Base-by-base conservation (phyloP, 495 filamentous ascomycete genomes). In the Chaetomium fimeti region DNA sequence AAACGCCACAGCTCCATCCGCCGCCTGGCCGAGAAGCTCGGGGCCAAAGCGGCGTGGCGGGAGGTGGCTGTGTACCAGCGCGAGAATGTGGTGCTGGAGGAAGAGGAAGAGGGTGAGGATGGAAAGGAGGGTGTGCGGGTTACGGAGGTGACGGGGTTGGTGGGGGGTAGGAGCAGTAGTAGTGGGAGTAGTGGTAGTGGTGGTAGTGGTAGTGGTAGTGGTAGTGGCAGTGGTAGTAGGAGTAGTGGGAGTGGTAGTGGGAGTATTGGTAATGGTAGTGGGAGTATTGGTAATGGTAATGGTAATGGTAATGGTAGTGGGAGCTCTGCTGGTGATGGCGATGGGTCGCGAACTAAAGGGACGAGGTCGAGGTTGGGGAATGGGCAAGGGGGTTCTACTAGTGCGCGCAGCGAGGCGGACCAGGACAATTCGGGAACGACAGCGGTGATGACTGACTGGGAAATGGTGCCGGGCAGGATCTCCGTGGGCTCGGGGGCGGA, bases 391-490 rank as follows among this genome's bases (percentile, higher is more conserved):
- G 29, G 29, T 32, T 32, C 29, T 32, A 32, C 3, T 7, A 7
- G 29, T 32, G 29, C 29, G 7, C 3, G 3, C 7, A 32, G 29
- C 7, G 29, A 32, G 6, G 22, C 12, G 0, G 20, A 2, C 6
- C 12, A 40, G 12, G 9, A 18, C 6, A 45, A 20, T 8, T 1
- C 57, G 28, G 42, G 42, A 7, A 40, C 40, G 42, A 36, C 51
- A 6, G 16, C 51, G 28, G 57, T 27, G 20, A 64, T 61, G 66
- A 53, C 66, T 0, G 56, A 56, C 15, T 68, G 67, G 66, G 66
- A 68, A 29, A 62, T 65, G 38, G 60, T 59, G 0, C 66, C 66
- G 1, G 66, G 63, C 6, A 60, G 59, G 40, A 65, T 65, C 28
- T 38, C 40, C 1, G 55, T 60, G 13, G 63, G 55, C 8, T 32